Percentiles rank a stretch among this genome's conserved stretches.
phyloP scores from a whole-genome alignment of 768 basidiomycete genomes.

The Lactarius psammicola region DNA sequence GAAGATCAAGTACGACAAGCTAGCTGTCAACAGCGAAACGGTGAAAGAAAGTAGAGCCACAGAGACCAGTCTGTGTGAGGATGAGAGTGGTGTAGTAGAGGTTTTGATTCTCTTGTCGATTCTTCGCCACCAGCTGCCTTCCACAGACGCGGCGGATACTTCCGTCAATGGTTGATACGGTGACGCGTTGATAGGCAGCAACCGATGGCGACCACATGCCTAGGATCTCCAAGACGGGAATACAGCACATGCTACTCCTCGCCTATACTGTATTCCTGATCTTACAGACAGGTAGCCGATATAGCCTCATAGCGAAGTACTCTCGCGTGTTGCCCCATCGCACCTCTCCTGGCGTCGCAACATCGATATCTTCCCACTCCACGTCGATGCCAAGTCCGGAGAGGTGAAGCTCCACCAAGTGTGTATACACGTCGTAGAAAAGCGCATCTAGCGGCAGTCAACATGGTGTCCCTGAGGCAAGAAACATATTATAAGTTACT shows the following conservation, averaged over 20 bases:
- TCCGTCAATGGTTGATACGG: not conserved
- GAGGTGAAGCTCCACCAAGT: slow-evolving; percentile 81
- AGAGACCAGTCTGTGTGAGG: slow-evolving; percentile 25
- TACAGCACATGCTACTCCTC: slow-evolving; percentile 13
- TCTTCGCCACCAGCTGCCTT: not conserved
- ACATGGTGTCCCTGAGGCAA: not conserved
- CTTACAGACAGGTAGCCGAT: slow-evolving; percentile 56
- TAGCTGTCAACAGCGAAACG: not conserved
- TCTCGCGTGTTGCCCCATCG: slow-evolving; percentile 75
- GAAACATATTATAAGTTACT: slow-evolving; percentile 48
- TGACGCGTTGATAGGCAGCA: not conserved
- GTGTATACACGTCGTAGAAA: slow-evolving; percentile 91
- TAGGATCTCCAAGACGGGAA: not conserved
- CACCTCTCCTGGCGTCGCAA: slow-evolving; percentile 52
- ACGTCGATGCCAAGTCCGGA: slow-evolving; percentile 77
- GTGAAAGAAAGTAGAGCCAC: not conserved
- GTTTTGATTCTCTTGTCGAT: not conserved
- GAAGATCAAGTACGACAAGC: slow-evolving; percentile 11
- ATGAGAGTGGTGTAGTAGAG: not conserved
- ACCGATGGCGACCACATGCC: not conserved
- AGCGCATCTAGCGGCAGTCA: slow-evolving; percentile 57
- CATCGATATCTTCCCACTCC: slow-evolving; percentile 79
- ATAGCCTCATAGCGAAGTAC: slow-evolving; percentile 77
- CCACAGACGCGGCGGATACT: not conserved
- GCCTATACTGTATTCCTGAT: slow-evolving; percentile 35